Percentiles rank a stretch among this genome's conserved stretches.
These are phyloP conservation scores for Sabuloglossum arenarium DNA, from an alignment of 495 filamentous ascomycete genomes.

Conservation along the genomic window DNA sequence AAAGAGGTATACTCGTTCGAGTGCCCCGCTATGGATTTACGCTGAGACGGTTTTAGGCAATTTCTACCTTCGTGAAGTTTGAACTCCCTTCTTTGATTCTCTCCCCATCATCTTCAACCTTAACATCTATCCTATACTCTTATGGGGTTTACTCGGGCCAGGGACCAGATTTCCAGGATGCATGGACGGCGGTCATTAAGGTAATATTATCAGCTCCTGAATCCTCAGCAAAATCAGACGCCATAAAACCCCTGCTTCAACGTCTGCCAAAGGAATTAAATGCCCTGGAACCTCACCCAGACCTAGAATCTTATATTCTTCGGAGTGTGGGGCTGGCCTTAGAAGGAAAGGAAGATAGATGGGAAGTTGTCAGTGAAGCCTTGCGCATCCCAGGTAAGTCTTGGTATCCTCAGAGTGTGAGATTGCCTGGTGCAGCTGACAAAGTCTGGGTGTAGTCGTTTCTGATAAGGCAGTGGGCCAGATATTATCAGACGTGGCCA, in stretches of 20 bases:
- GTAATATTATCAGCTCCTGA: conserved; percentile 11
- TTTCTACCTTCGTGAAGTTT: conserved; percentile 24
- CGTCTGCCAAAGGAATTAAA: conserved; percentile 8
- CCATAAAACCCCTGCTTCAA: conserved; percentile 15
- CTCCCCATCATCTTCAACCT: conserved; percentile 23
- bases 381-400: not conserved
- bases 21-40: not conserved
- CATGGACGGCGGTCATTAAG: conserved; percentile 13
- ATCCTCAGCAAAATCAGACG: conserved; percentile 11
- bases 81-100: conserved; percentile 29
- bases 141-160: not conserved
- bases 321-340: conserved; percentile 6
- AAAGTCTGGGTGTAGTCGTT: not conserved
- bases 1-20: not conserved
- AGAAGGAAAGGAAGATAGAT: conserved; percentile 8
- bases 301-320: conserved; percentile 16
- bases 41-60: not conserved
- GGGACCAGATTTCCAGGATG: conserved; percentile 8
- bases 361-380: conserved; percentile 11
- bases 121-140: not conserved
- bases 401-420: not conserved
- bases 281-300: conserved; percentile 7
- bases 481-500: conserved; percentile 11
- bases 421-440: not conserved
- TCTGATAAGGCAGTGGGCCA: not conserved